Evolutionary conservation across 208 protist species (phyloP).

Genomic region (Cochliopodium minus): DNA sequence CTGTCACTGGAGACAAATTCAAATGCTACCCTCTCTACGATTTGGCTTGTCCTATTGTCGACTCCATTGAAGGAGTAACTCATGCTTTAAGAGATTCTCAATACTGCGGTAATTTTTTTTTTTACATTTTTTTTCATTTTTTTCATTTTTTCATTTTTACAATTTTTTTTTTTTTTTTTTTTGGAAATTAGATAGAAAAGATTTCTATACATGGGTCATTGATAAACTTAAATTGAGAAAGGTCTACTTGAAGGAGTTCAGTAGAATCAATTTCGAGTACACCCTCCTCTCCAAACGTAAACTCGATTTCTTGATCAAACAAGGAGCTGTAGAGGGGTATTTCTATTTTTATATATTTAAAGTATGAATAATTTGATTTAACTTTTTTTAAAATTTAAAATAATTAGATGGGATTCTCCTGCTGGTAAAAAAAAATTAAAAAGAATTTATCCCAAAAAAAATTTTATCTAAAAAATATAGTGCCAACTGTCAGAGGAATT

Average conservation of each 20-base stretch:
- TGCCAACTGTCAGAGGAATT: constrained; percentile 88
- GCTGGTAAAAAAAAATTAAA: too few relatives aligned
- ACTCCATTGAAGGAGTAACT: constrained; percentile 92
- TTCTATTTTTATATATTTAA: too few relatives aligned
- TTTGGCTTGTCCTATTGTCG: constrained; percentile 95
- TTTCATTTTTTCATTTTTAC: too few relatives aligned
- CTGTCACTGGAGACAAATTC: constrained; percentile 35
- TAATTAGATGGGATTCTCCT: constrained; percentile 97
- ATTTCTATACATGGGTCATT: constrained; percentile 86
- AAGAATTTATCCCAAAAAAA: too few relatives aligned
- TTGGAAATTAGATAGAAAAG: constrained; percentile 92
- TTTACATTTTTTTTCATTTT: too few relatives aligned
- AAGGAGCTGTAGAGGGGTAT: constrained; percentile 73
- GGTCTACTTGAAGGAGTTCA: constrained; percentile 79
- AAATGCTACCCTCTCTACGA: constrained; percentile 93
- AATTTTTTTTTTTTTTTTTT: too few relatives aligned
- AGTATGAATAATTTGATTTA: too few relatives aligned
- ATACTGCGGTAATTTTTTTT: too few relatives aligned
- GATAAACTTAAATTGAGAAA: constrained; percentile 65
- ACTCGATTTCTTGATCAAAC: constrained; percentile 87
- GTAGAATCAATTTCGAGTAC: constrained; percentile 91
- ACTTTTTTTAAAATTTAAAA: too few relatives aligned
- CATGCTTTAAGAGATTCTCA: constrained; percentile 92
- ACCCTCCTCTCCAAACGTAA: constrained; percentile 96
- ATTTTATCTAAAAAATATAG: too few relatives aligned